Evolutionary conservation across 108 stramenopile species (phyloP).

Genomic region (Cyclostephanos invisitatus): DNA sequence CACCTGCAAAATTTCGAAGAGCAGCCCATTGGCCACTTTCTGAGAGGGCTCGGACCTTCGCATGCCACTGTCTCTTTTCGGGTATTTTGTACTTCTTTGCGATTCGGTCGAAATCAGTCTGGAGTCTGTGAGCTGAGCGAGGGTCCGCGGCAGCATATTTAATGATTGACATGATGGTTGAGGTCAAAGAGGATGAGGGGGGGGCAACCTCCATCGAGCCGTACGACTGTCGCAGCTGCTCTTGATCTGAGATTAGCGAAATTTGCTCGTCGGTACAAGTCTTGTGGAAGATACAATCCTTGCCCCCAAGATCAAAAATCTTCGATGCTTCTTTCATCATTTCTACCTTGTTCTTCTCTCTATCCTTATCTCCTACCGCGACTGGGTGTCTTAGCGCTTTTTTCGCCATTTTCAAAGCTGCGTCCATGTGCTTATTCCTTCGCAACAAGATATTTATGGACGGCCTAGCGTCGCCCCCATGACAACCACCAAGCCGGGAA

Average conservation of each 20-base stretch:
- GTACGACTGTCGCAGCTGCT: conserved; percentile 65
- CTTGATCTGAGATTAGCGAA: conserved; percentile 75
- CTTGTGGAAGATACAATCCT: conserved; percentile 79
- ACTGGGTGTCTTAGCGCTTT: conserved; percentile 50
- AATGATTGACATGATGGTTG: conserved; percentile 68
- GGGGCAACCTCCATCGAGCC: conserved; percentile 67
- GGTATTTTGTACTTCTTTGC: conserved; percentile 86
- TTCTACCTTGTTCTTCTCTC: conserved; percentile 23
- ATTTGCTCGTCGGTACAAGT: conserved; percentile 77
- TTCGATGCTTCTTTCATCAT: conserved; percentile 66
- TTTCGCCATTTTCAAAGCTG: conserved; percentile 62
- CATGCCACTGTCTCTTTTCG: conserved; percentile 83
- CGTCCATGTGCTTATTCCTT: conserved; percentile 61
- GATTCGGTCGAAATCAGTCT: conserved; percentile 77
- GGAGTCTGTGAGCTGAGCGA: conserved; percentile 67
- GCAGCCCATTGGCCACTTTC: conserved; percentile 78
- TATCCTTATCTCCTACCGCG: conserved; percentile 23
- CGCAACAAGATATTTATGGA: conserved; percentile 59
- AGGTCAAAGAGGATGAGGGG: conserved; percentile 64
- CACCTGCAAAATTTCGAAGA: conserved; percentile 46
- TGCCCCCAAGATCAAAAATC: conserved; percentile 69
- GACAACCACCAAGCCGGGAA: conserved; percentile 22
- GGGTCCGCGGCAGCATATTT: conserved; percentile 64
- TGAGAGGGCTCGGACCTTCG: conserved; percentile 79
- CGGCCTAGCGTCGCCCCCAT: conserved; percentile 50